phyloP scores from a whole-genome alignment of 2,329 filamentous ascomycete species.

The Colletotrichum abscissum region DNA sequence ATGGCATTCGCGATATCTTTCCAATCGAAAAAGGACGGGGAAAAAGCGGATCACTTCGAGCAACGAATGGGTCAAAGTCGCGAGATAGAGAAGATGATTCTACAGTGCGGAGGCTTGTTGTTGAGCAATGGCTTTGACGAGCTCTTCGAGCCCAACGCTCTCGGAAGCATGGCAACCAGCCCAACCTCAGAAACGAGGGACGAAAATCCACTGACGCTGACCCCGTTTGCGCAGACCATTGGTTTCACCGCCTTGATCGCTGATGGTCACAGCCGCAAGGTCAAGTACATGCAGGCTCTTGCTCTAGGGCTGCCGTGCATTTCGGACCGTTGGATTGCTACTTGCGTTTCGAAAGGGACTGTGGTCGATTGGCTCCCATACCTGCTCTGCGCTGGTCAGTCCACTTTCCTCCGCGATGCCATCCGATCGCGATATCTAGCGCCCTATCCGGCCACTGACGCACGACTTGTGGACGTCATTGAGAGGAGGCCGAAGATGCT shows the following conservation, averaged over 20 bases:
- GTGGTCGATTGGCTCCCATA: constrained; percentile 84
- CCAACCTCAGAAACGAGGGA: constrained; percentile 43
- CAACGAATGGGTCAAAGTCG: constrained; percentile 52
- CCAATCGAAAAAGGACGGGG: constrained; percentile 59
- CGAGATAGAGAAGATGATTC: constrained; percentile 70
- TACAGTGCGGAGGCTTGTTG: constrained; percentile 77
- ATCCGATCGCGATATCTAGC: constrained; percentile 78
- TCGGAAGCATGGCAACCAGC: constrained; percentile 47
- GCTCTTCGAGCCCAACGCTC: constrained; percentile 70
- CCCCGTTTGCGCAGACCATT: constrained; percentile 59
- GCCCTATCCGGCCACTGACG: constrained; percentile 68
- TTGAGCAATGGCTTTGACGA: constrained; percentile 83
- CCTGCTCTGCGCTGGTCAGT: constrained; percentile 86
- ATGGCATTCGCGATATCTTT: constrained; percentile 93
- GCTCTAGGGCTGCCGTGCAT: constrained; percentile 90
- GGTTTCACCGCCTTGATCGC: constrained; percentile 90
- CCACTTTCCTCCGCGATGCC: constrained; percentile 79
- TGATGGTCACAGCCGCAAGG: constrained; percentile 85
- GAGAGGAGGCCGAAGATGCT: constrained; percentile 72
- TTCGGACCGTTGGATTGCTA: constrained; percentile 81
- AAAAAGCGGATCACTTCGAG: constrained; percentile 62
- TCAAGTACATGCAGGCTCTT: constrained; percentile 95
- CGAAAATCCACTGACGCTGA: constrained; percentile 61
- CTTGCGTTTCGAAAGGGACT: constrained; percentile 71
- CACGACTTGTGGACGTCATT: constrained; percentile 69